Evolutionary conservation across 1,284 basidiomycete species (phyloP).

Genomic region (Irpex lacteus): DNA sequence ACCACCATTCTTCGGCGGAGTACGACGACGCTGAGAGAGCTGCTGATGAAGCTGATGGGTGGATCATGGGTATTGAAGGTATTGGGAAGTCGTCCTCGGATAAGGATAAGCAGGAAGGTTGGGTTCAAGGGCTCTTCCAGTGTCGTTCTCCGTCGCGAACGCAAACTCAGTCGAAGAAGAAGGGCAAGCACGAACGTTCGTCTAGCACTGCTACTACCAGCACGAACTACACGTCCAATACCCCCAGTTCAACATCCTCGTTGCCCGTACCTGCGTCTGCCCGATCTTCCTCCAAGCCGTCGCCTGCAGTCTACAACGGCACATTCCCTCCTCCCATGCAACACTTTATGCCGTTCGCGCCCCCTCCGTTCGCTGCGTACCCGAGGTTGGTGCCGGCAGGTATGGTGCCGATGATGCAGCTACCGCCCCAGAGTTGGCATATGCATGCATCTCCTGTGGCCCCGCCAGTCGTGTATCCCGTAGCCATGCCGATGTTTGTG

Average conservation of each 20-base stretch:
- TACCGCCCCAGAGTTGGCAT: background rate
- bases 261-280: too few species aligned
- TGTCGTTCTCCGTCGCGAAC: background rate
- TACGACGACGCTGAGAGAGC: background rate
- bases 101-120: constrained; percentile 14
- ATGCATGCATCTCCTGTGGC: background rate
- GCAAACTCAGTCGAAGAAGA: background rate
- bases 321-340: background rate
- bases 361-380: constrained; percentile 1
- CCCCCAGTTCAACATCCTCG: constrained; percentile 5
- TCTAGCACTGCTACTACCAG: background rate
- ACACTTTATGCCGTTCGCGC: constrained; percentile 1
- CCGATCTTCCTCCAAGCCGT: background rate
- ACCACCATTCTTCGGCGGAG: constrained; percentile 1
- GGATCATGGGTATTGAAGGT: constrained; percentile 13
- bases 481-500: background rate
- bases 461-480: background rate
- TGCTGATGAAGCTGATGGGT: constrained; percentile 11
- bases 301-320: background rate
- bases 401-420: background rate
- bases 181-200: constrained; percentile 6
- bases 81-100: constrained; percentile 15
- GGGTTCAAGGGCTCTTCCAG: constrained; percentile 11
- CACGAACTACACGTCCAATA: background rate
- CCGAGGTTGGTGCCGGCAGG: background rate